Conservation (phyloP, 1,284 basidiomycete species). For the Irpex sp. region DNA sequence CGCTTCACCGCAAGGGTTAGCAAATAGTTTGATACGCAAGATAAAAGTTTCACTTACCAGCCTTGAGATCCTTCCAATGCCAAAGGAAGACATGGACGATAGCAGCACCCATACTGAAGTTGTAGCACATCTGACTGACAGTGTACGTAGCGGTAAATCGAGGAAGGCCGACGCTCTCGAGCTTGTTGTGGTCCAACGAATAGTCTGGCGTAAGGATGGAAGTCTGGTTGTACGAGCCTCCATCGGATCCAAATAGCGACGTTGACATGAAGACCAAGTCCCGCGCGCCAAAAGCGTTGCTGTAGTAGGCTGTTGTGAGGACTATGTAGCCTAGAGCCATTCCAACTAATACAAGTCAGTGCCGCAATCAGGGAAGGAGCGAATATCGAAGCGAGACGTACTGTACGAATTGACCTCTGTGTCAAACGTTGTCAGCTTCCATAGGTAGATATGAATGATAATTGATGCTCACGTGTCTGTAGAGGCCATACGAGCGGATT, state of each 20-base stretch:
- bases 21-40: background rate
- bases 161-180: conserved; percentile 38
- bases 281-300: conserved; percentile 44
- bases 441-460: conserved; percentile 1
- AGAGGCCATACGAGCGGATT: conserved; percentile 48
- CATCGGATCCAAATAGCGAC: conserved; percentile 40
- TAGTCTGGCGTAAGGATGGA: conserved; percentile 41
- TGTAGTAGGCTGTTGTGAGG: conserved; percentile 45
- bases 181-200: conserved; percentile 36
- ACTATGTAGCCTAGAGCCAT: conserved; percentile 47
- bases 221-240: conserved; percentile 41
- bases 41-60: conserved; percentile 15
- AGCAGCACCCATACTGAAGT: conserved; percentile 45
- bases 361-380: background rate
- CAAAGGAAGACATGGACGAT: conserved; percentile 47
- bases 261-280: conserved; percentile 48
- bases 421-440: conserved; percentile 1
- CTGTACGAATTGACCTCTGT: conserved; percentile 39
- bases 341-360: conserved; percentile 31
- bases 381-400: conserved; percentile 13
- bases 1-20: conserved; percentile 22
- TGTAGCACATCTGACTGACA: conserved; percentile 47
- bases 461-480: conserved; percentile 39
- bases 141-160: conserved; percentile 50
- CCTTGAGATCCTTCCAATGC: conserved; percentile 45